Base-by-base conservation (phyloP, 148 eudicot genomes). In the Chenopodium album region DNA sequence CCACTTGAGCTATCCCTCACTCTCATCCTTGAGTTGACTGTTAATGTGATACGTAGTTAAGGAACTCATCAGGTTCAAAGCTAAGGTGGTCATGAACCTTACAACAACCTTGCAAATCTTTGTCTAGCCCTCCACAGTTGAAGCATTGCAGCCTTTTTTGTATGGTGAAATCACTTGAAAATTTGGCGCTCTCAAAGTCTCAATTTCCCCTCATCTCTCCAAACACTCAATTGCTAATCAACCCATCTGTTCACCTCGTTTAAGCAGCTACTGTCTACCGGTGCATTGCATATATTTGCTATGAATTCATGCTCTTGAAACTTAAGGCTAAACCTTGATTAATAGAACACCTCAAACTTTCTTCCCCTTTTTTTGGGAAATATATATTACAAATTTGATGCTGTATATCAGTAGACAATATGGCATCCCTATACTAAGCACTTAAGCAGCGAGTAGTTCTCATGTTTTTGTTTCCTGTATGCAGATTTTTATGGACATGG, bases 401-500 rank as follows among this genome's bases (percentile, higher is more conserved):
- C 62, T 17, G 17, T 56, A 56, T 56, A 14, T 56, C 22, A 56
- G 31, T 67, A 62, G 20, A 52, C 62, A 56, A 56, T 29, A 6
- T 29, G 71, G 17, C 32, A 23, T 67, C 19, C 2, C 71, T 29
- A 6, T 29, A 4, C 19, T 67, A 0, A 28, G 1, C 29, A 28
- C 29, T 28, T 28, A 67, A 20, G 41, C 37, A 2, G 37, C 14
- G 19, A 29, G 16, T 29, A 67, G 12, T 62, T 7, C 26, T 62
- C 2, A 62, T 62, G 5, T 20, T 62, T 20, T 62, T 4, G 2
- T 68, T 26, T 31, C 10, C 34, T 22, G 26, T 41, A 4, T 89
- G 84, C 90, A 96, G 98, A 92, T 92, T 84, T 96, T 94, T 81
- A 59, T 90, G 68, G 99, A 96, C 88, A 91, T 96, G 95, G 97